Base-by-base conservation (phyloP, 306 rosid genomes). In the Oemleria cerasiformis region DNA sequence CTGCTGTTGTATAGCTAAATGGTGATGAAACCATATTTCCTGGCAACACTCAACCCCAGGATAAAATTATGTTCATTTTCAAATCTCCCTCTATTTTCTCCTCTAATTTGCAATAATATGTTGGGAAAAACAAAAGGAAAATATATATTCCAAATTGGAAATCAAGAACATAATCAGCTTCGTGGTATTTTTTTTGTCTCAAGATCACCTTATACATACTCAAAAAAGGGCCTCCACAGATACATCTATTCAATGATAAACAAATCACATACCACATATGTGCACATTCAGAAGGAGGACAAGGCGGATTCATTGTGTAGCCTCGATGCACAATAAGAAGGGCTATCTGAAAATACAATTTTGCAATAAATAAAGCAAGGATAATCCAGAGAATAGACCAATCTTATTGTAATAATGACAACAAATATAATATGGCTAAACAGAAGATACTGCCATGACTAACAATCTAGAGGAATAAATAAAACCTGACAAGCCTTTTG, bases 261-360 rank as follows among this genome's bases (percentile, higher is more conserved):
- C 55, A 60, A 60, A 78, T 67, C 44, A 70, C 87, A 38, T 85
- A 89, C 98, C 98, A 94, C 90, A 82, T 91, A 77, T 94, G 98
- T 42, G 97, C 94, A 80, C 98, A 94, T 74, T 94, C 97, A 71
- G 69, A 91, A 58, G 98, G 97, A 71, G 98, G 98, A 69, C 94
- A 90, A 1, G 98, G 98, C 0, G 98, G 98, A 73, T 84, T 81
- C 98, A 94, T 91, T 74, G 78, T 82, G 85, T 94, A 94, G 20
- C 98, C 96, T 77, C 98, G 92, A 66, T 75, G 91, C 23, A 94
- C 90, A 82, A 88, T 80, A 71, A 87, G 83, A 74, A 91, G 92
- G n/a, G 98, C 89, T 78, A 94, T 86, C 98, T 94, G 97, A 82
- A 86, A 91, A 84, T 74, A 77, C 66, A 84, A 82, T 75, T 51